A percentile compares a stretch with the other conserved stretches of the same genome.
Evolutionary conservation across 1,284 basidiomycete genomes (phyloP).

Genomic region (Ustilago curta): DNA sequence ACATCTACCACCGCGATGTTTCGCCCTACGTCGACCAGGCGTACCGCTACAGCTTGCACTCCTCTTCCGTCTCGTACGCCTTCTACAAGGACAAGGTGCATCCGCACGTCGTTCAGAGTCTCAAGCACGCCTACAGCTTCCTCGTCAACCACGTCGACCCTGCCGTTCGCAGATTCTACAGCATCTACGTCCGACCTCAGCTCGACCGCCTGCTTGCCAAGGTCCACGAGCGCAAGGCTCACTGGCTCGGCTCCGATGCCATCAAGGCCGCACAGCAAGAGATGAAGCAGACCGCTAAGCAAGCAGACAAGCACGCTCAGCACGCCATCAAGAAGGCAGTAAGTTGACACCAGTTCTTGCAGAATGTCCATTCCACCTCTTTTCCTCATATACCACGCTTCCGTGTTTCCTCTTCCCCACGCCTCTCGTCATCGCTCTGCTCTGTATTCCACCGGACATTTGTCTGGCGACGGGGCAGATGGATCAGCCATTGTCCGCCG

Average conservation of each 20-base stretch:
- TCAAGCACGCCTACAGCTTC: constrained; percentile 54
- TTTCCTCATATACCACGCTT: background rate
- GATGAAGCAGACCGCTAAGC: constrained; percentile 35
- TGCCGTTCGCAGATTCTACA: constrained; percentile 52
- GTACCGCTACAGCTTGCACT: constrained; percentile 45
- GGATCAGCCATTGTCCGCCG: background rate
- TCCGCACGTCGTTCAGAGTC: constrained; percentile 48
- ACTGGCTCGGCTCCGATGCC: constrained; percentile 49
- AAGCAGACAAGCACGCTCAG: constrained; percentile 42
- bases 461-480: constrained; percentile 3
- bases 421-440: background rate
- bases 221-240: constrained; percentile 57
- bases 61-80: constrained; percentile 43
- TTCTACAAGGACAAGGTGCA: constrained; percentile 64
- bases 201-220: constrained; percentile 54
- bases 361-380: background rate
- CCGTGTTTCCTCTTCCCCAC: background rate
- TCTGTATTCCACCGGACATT: background rate
- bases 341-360: constrained; percentile 13
- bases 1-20: constrained; percentile 66
- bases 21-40: constrained; percentile 61
- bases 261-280: constrained; percentile 47
- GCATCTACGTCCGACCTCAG: constrained; percentile 60
- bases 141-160: constrained; percentile 59
- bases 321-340: constrained; percentile 50